A percentile compares a stretch with the other conserved stretches of the same genome.
Conservation (phyloP, 495 filamentous ascomycete species). For the Lasiosphaeria ovina region DNA sequence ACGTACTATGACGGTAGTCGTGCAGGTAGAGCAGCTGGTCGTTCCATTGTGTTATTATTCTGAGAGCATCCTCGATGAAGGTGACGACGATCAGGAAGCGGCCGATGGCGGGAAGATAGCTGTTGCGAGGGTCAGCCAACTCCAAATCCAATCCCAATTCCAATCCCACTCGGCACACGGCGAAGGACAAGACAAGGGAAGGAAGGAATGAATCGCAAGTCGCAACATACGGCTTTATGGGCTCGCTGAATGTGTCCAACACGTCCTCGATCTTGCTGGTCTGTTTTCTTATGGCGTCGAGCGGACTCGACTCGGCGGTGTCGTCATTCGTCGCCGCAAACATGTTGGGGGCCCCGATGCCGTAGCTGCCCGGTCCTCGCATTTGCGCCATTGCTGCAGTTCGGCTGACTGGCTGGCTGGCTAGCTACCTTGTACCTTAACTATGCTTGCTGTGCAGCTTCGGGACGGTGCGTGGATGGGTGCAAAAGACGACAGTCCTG, state of each 20-base stretch:
- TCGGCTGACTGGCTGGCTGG: slow-evolving; percentile 1
- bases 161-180: background rate
- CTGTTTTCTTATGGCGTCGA: slow-evolving; percentile 88
- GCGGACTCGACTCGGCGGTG: slow-evolving; percentile 71
- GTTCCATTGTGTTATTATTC: slow-evolving; percentile 96
- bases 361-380: slow-evolving; percentile 93
- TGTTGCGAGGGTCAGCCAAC: slow-evolving; percentile 31
- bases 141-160: background rate
- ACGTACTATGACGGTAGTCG: slow-evolving; percentile 88
- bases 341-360: slow-evolving; percentile 73
- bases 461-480: slow-evolving; percentile 1
- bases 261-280: slow-evolving; percentile 98
- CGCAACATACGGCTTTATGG: slow-evolving; percentile 86
- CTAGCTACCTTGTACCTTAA: no score
- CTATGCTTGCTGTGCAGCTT: no score
- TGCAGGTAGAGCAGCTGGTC: slow-evolving; percentile 92
- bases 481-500: slow-evolving; percentile 22
- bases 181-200: slow-evolving; percentile 1
- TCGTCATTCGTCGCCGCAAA: slow-evolving; percentile 58
- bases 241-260: slow-evolving; percentile 84
- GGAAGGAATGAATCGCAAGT: no score
- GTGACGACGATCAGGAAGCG: slow-evolving; percentile 98
- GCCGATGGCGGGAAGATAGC: slow-evolving; percentile 91
- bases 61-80: slow-evolving; percentile 92
- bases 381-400: slow-evolving; percentile 78